Evolutionary conservation across 2,329 filamentous ascomycete species (phyloP).

Genomic region (Fusarium buharicum): DNA sequence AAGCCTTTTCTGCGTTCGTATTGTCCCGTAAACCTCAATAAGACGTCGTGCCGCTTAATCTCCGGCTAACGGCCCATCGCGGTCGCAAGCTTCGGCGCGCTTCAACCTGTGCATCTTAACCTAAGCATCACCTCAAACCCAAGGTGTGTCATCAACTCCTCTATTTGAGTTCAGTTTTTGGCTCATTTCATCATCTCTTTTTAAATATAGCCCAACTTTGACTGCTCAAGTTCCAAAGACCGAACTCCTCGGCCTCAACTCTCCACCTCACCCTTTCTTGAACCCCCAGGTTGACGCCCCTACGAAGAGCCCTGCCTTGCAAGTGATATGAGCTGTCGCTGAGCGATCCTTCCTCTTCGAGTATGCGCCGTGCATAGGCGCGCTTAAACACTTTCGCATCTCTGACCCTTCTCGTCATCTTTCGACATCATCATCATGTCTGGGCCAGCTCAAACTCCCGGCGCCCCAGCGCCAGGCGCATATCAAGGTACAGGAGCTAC

Average conservation of each 20-base stretch:
- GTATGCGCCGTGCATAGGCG: neutral
- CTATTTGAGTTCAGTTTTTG: neutral
- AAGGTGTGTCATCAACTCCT: slow-evolving; percentile 10
- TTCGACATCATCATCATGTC: slow-evolving; percentile 45
- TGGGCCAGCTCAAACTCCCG: slow-evolving; percentile 47
- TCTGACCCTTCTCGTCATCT: neutral
- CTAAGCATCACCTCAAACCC: slow-evolving; percentile 24
- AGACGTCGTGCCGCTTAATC: slow-evolving; percentile 35
- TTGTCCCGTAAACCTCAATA: neutral
- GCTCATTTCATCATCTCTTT: neutral
- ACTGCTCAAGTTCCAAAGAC: neutral
- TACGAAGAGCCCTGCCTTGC: neutral
- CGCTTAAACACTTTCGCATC: neutral
- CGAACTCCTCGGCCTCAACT: too few relatives aligned
- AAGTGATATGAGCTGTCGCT: slow-evolving; percentile 20
- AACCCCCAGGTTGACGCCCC: too few relatives aligned
- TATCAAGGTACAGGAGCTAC: slow-evolving; percentile 49
- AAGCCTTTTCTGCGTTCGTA: neutral
- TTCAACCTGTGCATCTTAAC: slow-evolving; percentile 20
- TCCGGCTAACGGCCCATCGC: slow-evolving; percentile 34
- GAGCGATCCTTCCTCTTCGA: slow-evolving; percentile 3
- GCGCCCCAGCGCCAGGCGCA: slow-evolving; percentile 46
- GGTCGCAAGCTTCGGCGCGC: slow-evolving; percentile 24
- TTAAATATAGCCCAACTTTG: accelerated
- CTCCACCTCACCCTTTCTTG: too few relatives aligned